Evolutionary conservation across 768 basidiomycete genomes (phyloP).

Genomic region (Leucosporidium scottii): DNA sequence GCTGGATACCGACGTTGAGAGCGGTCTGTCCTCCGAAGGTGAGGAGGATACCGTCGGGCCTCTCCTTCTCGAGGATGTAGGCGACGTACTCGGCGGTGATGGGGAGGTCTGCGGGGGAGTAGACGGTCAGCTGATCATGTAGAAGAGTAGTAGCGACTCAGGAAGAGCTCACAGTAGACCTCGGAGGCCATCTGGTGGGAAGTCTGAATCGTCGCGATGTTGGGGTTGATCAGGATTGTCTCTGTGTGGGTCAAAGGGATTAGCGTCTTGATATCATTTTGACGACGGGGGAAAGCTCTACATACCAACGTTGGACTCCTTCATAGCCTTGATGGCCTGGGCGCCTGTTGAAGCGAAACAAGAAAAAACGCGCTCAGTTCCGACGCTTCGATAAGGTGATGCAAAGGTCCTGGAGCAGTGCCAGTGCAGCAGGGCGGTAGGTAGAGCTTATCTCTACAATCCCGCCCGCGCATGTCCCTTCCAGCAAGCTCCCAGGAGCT

Average conservation of each 20-base stretch:
- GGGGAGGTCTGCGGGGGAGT: constrained; percentile 54
- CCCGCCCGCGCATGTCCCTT: neutral
- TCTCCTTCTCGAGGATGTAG: constrained; percentile 95
- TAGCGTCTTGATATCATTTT: neutral
- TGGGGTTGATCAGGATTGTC: constrained; percentile 87
- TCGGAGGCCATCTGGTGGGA: constrained; percentile 94
- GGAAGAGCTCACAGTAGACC: constrained; percentile 62
- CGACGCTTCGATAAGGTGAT: neutral
- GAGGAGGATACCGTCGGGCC: constrained; percentile 91
- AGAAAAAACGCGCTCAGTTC: neutral
- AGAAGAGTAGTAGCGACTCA: neutral
- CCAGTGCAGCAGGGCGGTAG: neutral
- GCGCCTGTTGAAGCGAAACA: constrained; percentile 51
- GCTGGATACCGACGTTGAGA: constrained; percentile 90
- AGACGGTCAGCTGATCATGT: rapidly evolving
- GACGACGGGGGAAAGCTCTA: neutral
- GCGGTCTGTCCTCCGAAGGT: constrained; percentile 99
- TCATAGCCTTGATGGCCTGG: constrained; percentile 94
- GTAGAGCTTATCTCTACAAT: neutral
- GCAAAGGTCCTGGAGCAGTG: neutral
- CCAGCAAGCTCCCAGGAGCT: neutral
- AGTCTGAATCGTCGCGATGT: constrained; percentile 96
- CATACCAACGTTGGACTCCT: constrained; percentile 72
- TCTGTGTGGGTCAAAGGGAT: constrained; percentile 10
- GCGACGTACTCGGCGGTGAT: constrained; percentile 96